A percentile compares a stretch with the other conserved stretches of the same genome.
These are phyloP conservation scores for Rubia tinctorum DNA, from an alignment of 305 asterid genomes.

Conservation along the genomic window DNA sequence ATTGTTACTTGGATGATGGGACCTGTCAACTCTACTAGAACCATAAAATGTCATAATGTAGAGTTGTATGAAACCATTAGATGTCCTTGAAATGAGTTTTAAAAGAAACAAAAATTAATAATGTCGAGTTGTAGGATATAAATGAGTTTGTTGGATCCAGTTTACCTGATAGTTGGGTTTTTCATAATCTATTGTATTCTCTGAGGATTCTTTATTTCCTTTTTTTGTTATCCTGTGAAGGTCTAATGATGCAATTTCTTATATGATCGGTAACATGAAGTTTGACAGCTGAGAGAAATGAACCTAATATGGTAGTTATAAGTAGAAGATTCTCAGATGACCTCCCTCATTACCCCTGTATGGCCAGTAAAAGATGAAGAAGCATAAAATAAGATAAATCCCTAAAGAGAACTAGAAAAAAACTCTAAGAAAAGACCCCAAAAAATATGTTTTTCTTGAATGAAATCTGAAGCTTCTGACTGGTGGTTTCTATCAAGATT, in stretches of 20 bases:
- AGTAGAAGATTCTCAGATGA: neutral
- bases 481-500: too few species aligned
- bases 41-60: neutral
- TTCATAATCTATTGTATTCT: too few species aligned
- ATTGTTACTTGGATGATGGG: neutral
- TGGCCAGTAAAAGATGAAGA: neutral
- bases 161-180: neutral
- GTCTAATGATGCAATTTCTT: neutral
- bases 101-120: neutral
- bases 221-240: neutral
- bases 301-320: neutral
- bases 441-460: neutral
- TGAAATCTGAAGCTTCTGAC: neutral
- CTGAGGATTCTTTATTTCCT: neutral
- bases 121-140: neutral
- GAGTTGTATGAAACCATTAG: neutral
- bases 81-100: neutral
- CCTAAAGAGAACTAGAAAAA: conserved; percentile 1
- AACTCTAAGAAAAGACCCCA: neutral
- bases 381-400: neutral
- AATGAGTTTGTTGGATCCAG: neutral
- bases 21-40: neutral
- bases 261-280: neutral
- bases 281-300: neutral
- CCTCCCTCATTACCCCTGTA: neutral